Conservation (phyloP, 192 early-diverging fungal species). For the Entophlyctis helioformis region DNA sequence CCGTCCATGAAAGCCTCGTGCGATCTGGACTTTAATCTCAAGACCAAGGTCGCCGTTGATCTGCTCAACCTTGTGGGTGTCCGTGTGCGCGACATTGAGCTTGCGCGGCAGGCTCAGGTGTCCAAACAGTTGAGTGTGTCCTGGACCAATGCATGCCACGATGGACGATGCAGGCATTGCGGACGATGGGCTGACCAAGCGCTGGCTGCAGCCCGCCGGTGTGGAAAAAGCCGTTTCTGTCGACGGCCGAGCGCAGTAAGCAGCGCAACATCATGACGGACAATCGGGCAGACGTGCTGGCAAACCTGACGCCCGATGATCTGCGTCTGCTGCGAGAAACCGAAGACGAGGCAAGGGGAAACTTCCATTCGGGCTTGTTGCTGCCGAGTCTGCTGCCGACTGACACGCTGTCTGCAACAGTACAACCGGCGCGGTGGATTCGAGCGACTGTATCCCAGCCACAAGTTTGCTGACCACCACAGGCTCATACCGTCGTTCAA, state of each 20-base stretch:
- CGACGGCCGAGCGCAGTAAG: conserved; percentile 8
- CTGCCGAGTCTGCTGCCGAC: not conserved
- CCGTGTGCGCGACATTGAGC: conserved; percentile 13
- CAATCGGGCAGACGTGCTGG: conserved; percentile 4
- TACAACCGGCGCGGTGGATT: conserved; percentile 19
- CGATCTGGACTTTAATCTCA: conserved; percentile 24
- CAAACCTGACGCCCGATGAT: conserved; percentile 17
- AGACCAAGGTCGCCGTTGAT: conserved; percentile 21
- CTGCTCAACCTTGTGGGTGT: conserved; percentile 34
- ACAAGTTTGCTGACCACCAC: conserved; percentile 2
- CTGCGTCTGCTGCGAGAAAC: conserved; percentile 15
- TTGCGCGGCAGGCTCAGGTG: not conserved
- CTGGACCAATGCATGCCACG: not conserved
- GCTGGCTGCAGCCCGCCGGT: not conserved
- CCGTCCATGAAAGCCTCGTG: conserved; percentile 31
- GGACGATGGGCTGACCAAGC: not conserved
- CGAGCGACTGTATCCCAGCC: conserved; percentile 23
- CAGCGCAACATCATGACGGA: conserved; percentile 3
- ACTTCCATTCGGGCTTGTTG: not conserved
- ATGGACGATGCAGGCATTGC: not conserved
- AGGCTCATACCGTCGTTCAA: conserved; percentile 6
- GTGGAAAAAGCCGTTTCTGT: conserved; percentile 7
- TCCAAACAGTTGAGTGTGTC: conserved; percentile 6
- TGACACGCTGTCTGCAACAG: not conserved
- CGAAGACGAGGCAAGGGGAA: conserved; percentile 26